Evolutionary conservation across 176 grass and related monocot genomes (phyloP).

Genomic region (Melocanna baccifera): DNA sequence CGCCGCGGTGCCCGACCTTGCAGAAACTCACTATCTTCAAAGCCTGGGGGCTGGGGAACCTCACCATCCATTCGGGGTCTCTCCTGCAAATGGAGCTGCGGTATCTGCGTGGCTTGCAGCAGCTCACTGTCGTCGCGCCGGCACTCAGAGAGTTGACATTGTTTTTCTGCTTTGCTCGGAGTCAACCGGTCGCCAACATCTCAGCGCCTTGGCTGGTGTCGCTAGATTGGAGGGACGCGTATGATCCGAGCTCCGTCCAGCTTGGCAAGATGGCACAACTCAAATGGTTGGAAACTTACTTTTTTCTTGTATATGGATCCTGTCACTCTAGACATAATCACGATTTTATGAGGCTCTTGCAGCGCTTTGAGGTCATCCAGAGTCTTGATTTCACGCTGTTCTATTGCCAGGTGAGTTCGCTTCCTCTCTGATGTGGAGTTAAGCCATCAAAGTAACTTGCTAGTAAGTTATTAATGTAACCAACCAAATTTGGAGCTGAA

Average conservation of each 20-base stretch:
- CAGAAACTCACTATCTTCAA: too few species aligned
- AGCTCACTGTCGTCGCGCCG: constrained; percentile 10
- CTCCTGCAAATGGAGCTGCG: neutral
- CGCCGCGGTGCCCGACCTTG: neutral
- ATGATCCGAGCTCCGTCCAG: constrained; percentile 16
- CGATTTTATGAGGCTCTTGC: neutral
- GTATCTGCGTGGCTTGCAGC: neutral
- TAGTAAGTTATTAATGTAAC: neutral
- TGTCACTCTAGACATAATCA: neutral
- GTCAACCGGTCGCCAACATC: neutral
- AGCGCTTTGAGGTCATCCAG: neutral
- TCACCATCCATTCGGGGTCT: constrained; percentile 10
- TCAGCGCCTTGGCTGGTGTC: neutral
- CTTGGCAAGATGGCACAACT: neutral
- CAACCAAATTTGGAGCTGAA: too few species aligned
- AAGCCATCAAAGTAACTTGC: neutral
- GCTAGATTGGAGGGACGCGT: neutral
- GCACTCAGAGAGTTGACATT: neutral
- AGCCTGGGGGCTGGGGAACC: neutral
- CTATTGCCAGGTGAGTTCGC: constrained; percentile 7
- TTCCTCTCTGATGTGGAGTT: neutral
- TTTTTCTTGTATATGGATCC: constrained; percentile 4
- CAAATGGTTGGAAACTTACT: neutral
- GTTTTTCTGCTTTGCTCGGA: neutral
- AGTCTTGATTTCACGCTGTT: neutral